Conservation (phyloP, 2,329 filamentous ascomycete species). For the Diaporthe helianthi region DNA sequence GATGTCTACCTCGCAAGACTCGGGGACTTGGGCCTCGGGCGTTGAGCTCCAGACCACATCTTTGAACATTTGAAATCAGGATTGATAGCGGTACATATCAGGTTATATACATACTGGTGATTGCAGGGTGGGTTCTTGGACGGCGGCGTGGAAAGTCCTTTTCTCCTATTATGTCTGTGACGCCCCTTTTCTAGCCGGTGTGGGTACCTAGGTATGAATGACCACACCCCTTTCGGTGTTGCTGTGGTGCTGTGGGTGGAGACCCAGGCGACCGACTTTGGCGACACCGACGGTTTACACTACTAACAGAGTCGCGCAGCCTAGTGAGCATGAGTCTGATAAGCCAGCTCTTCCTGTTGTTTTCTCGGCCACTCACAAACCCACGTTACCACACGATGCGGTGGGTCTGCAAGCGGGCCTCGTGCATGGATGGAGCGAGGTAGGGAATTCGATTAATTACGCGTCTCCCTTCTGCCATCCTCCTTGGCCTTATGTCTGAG, state of each 20-base stretch:
- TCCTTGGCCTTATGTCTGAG: background rate
- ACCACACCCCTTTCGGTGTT: background rate
- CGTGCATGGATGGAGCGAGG: background rate
- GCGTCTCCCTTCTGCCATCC: background rate
- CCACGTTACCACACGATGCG: slow-evolving; percentile 5
- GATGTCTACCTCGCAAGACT: too few relatives aligned
- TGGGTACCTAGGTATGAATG: too few relatives aligned
- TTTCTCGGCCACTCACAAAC: background rate
- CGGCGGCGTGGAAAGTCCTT: background rate
- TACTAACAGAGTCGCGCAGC: background rate
- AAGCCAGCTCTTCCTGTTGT: background rate
- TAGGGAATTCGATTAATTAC: slow-evolving; percentile 7
- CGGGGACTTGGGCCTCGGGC: background rate
- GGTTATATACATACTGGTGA: background rate
- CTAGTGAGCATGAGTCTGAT: background rate
- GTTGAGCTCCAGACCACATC: background rate
- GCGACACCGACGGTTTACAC: background rate
- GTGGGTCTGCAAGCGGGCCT: slow-evolving; percentile 5
- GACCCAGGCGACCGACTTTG: background rate
- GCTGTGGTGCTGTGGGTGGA: slow-evolving; percentile 7
- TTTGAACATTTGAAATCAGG: too few relatives aligned
- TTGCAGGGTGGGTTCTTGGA: too few relatives aligned
- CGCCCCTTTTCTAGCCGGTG: slow-evolving; percentile 2
- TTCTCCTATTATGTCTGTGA: too few relatives aligned
- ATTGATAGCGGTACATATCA: too few relatives aligned